Evolutionary conservation across 768 basidiomycete genomes (phyloP).

Genomic region (Paxillus rubicundulus): DNA sequence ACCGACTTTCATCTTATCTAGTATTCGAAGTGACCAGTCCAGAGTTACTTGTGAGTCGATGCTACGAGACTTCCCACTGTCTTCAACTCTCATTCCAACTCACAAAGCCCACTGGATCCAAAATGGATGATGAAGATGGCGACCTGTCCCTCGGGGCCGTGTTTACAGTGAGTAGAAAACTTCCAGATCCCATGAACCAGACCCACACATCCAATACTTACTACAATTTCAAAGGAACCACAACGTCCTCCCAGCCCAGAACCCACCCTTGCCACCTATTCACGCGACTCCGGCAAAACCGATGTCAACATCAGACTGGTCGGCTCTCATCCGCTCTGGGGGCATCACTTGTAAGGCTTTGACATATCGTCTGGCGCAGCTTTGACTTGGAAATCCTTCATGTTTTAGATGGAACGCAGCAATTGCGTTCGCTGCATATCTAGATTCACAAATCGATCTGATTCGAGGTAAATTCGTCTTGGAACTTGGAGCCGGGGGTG

Average conservation of each 20-base stretch:
- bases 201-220: too few relatives aligned
- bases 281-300: constrained; percentile 28
- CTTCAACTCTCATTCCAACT: too few relatives aligned
- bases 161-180: constrained; percentile 46
- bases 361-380: too few relatives aligned
- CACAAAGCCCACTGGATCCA: not conserved
- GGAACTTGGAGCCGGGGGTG: constrained; percentile 94
- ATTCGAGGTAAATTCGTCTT: constrained; percentile 54
- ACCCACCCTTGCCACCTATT: constrained; percentile 52
- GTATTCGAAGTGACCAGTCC: too few relatives aligned
- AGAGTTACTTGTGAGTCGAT: too few relatives aligned
- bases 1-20: too few relatives aligned
- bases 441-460: constrained; percentile 52
- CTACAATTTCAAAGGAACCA: constrained; percentile 43
- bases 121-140: constrained; percentile 29
- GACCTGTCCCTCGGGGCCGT: constrained; percentile 41
- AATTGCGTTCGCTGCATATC: constrained; percentile 64
- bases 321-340: constrained; percentile 81
- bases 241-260: constrained; percentile 66
- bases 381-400: not conserved
- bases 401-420: constrained; percentile 80
- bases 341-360: constrained; percentile 62
- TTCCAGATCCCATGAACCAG: not conserved
- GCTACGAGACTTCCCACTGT: too few relatives aligned
- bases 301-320: constrained; percentile 65